A percentile compares a stretch with the other conserved stretches of the same genome.
phyloP scores from a whole-genome alignment of 306 rosid genomes.

The Inga leiocalycina region DNA sequence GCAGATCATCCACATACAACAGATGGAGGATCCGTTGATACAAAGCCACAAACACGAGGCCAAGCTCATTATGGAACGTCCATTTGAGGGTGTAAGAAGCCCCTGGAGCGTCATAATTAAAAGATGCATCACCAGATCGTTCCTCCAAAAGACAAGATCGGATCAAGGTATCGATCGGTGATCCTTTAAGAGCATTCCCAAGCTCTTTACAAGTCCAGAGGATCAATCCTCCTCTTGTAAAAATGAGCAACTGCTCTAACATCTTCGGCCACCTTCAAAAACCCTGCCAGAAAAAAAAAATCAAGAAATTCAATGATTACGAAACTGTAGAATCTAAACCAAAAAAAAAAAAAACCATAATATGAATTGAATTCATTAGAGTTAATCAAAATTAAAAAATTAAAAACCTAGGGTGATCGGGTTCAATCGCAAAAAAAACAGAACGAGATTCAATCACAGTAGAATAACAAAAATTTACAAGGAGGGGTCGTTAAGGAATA shows the following conservation, averaged over 20 bases:
- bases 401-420: neutral
- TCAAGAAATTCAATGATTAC: neutral
- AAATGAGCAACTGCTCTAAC: slow-evolving; percentile 91
- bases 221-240: slow-evolving; percentile 90
- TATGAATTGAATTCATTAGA: neutral
- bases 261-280: slow-evolving; percentile 41
- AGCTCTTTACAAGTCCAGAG: slow-evolving; percentile 92
- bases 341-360: no score
- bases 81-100: slow-evolving; percentile 91
- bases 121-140: slow-evolving; percentile 81
- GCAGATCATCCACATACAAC: slow-evolving; percentile 81
- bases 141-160: slow-evolving; percentile 95
- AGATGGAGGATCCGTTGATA: slow-evolving; percentile 86
- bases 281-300: slow-evolving; percentile 39
- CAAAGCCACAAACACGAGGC: slow-evolving; percentile 87
- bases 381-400: neutral
- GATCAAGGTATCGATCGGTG: slow-evolving; percentile 90
- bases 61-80: slow-evolving; percentile 93
- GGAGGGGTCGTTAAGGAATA: neutral
- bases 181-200: slow-evolving; percentile 83
- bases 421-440: neutral
- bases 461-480: neutral
- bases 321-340: neutral
- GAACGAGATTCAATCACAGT: slow-evolving; percentile 3
- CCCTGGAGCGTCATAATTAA: slow-evolving; percentile 80